Conservation (phyloP, 352 stramenopile genomes). For the Stephanocyclus meneghinianus region DNA sequence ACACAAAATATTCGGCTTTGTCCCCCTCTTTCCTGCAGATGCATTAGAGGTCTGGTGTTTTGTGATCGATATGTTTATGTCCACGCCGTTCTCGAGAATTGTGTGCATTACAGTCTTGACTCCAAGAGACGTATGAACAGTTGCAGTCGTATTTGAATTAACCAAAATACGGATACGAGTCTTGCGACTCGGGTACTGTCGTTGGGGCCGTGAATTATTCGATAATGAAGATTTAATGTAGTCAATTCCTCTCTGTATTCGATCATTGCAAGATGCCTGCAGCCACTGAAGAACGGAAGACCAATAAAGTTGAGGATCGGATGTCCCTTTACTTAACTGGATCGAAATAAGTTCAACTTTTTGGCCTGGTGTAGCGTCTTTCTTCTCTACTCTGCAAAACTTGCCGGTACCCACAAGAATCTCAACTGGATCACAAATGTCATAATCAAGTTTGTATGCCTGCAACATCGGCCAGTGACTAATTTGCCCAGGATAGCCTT, state of each 20-base stretch:
- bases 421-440: slow-evolving; percentile 24
- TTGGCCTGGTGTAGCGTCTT: slow-evolving; percentile 9
- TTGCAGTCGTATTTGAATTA: slow-evolving; percentile 27
- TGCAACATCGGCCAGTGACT: slow-evolving; percentile 31
- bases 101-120: slow-evolving; percentile 31
- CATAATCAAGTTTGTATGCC: slow-evolving; percentile 19
- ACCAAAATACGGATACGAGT: slow-evolving; percentile 42
- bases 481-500: not conserved
- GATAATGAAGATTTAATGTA: slow-evolving; percentile 19
- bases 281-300: slow-evolving; percentile 55
- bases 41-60: slow-evolving; percentile 27
- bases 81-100: slow-evolving; percentile 37
- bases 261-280: slow-evolving; percentile 38
- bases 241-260: slow-evolving; percentile 42
- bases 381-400: slow-evolving; percentile 37
- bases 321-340: slow-evolving; percentile 28
- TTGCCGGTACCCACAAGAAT: slow-evolving; percentile 25
- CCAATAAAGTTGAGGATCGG: slow-evolving; percentile 43
- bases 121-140: slow-evolving; percentile 39
- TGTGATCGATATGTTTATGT: slow-evolving; percentile 36
- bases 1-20: slow-evolving; percentile 53
- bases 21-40: slow-evolving; percentile 14
- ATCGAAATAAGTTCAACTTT: slow-evolving; percentile 41
- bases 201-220: slow-evolving; percentile 11
- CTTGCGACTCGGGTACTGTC: slow-evolving; percentile 14